Evolutionary conservation across 164 flowering plant genomes (phyloP), one percentile per base, ranked within the genome.

Genomic region (Platanus orientalis): DNA sequence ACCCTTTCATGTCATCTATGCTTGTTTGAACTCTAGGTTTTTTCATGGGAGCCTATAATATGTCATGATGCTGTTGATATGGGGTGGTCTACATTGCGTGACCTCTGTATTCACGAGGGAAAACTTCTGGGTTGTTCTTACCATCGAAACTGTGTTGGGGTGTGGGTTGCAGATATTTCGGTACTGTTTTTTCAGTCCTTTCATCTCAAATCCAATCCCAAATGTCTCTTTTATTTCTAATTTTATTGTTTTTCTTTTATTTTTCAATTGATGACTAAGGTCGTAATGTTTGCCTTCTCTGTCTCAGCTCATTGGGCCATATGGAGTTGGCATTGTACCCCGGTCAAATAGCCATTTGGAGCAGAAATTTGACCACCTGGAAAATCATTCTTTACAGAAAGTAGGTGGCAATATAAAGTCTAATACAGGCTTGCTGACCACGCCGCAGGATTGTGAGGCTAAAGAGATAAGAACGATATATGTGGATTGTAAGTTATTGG

Each of bases 1-100:
- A 58, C 19, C 14, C 2, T 19, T 13, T 54, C 9, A 62, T 48
- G 23, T 48, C 36, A 17, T 20, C 24, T 32, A 7, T 29, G 39
- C 13, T 59, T 56, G 25, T 59, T 58, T 29, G 24, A 61, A 69
- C 29, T 69, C 49, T 62, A 91, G 97, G 90, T 88, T 64, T 84
- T 85, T 67, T 86, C 96, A 60, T 91, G 97, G 97, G 97, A 91
- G 73, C 97, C 97, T 64, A 81, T 91, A 57, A 70, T 85, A 50
- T 81, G 88, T 63, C 97, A 88, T 74, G 93, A 88, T 71, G 50
- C 84, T 59, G 76, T 91, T 72, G 87, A 85, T 62, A 80, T 91
- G 79, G 96, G 91, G 60, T 91, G 96, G 97, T 84, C 96, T 63
- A 83, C 81, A 30, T 72, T 91, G 60, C 87, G 84, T 70, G 93